These are phyloP conservation scores for Nicotiana otophora DNA, from an alignment of 257 asterid species.

Conservation along the genomic window DNA sequence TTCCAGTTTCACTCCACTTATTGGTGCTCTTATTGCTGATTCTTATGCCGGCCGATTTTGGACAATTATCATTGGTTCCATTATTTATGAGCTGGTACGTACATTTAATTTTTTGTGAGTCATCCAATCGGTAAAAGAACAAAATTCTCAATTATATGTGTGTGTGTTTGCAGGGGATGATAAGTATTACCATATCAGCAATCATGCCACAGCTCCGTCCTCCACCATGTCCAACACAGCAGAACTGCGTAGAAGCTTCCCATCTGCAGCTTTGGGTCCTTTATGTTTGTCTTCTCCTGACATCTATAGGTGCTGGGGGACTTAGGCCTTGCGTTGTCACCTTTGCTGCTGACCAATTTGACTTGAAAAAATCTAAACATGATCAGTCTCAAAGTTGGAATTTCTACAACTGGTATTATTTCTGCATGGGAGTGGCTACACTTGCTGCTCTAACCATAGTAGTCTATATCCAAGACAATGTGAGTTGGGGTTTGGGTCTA, in stretches of 20 bases:
- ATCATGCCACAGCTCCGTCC: conserved; percentile 66
- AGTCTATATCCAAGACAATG: conserved; percentile 78
- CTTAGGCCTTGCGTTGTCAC: conserved; percentile 74
- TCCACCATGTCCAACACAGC: conserved; percentile 65
- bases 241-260: conserved; percentile 70
- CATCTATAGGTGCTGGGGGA: conserved; percentile 74
- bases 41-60: conserved; percentile 68
- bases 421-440: conserved; percentile 67
- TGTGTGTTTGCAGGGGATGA: conserved; percentile 52
- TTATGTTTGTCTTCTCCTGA: conserved; percentile 52
- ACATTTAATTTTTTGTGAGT: background rate
- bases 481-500: conserved; percentile 89
- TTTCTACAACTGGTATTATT: conserved; percentile 77
- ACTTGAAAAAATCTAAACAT: conserved; percentile 47
- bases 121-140: no score
- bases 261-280: conserved; percentile 51
- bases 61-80: conserved; percentile 62
- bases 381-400: conserved; percentile 49
- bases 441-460: conserved; percentile 64
- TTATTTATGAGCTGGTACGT: conserved; percentile 52
- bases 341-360: conserved; percentile 83
- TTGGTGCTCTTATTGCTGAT: conserved; percentile 74
- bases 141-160: background rate
- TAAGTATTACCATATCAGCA: conserved; percentile 55
- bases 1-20: conserved; percentile 61